A percentile compares a stretch with the other conserved stretches of the same genome.
Evolutionary conservation across 2,329 filamentous ascomycete species (phyloP).

Genomic region (Colletotrichum limetticola): DNA sequence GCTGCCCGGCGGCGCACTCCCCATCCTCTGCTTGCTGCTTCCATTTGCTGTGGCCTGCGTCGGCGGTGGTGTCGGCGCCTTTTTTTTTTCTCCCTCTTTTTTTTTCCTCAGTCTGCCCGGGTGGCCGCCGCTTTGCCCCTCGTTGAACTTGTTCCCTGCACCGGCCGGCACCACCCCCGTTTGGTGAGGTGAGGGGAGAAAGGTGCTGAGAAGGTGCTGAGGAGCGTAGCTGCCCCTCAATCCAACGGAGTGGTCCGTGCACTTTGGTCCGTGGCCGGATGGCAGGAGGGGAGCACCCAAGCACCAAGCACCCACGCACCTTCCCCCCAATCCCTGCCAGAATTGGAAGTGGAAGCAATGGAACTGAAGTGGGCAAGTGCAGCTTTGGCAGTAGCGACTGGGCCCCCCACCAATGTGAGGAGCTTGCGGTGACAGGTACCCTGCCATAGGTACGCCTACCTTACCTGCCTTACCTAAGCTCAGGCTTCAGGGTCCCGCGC

Average conservation of each 20-base stretch:
- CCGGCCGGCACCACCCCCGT: not conserved
- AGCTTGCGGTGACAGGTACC: slow-evolving; percentile 23
- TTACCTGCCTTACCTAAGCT: slow-evolving; percentile 16
- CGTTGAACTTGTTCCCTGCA: slow-evolving; percentile 18
- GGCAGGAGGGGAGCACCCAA: not conserved
- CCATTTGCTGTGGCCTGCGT: not conserved
- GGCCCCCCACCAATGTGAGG: slow-evolving; percentile 21
- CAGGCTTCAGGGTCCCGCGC: not conserved
- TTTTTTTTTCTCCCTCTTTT: not conserved
- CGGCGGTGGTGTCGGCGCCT: slow-evolving; percentile 2
- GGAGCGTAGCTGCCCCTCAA: slow-evolving; percentile 15
- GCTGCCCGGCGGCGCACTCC: not conserved
- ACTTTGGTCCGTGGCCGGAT: not conserved
- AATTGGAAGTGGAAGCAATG: not conserved
- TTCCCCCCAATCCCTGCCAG: not conserved
- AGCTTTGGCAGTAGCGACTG: slow-evolving; percentile 5
- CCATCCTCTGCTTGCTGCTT: not conserved
- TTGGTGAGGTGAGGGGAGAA: not conserved
- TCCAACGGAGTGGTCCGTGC: slow-evolving; percentile 10
- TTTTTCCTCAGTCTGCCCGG: not conserved
- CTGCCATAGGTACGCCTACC: not conserved
- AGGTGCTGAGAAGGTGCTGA: slow-evolving; percentile 14
- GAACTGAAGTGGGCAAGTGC: not conserved
- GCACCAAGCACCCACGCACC: not conserved
- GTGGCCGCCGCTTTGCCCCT: slow-evolving; percentile 11